These are phyloP conservation scores for Claviceps sp. DNA, from an alignment of 2,329 filamentous ascomycete species.

Conservation along the genomic window DNA sequence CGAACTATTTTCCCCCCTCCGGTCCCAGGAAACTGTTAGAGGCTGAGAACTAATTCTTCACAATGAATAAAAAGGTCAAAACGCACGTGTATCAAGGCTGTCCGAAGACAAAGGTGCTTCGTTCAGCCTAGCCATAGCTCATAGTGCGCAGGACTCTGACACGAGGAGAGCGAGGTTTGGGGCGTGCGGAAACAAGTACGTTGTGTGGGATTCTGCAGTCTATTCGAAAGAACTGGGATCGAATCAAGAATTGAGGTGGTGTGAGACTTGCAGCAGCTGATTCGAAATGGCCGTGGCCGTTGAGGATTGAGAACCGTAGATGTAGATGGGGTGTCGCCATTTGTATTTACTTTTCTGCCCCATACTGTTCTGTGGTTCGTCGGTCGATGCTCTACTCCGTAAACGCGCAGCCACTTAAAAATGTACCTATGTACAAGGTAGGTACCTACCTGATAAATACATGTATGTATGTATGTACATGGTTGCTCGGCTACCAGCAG, in stretches of 20 bases:
- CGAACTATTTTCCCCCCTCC: constrained; percentile 44
- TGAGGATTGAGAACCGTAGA: not conserved
- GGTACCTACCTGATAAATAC: too few relatives aligned
- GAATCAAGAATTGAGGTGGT: not conserved
- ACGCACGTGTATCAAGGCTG: constrained; percentile 58
- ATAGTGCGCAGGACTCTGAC: constrained; percentile 15
- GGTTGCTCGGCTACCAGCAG: constrained; percentile 17
- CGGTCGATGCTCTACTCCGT: too few relatives aligned
- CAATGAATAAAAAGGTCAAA: not conserved
- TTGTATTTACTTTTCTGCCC: constrained; percentile 20
- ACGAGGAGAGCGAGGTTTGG: not conserved
- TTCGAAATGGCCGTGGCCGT: constrained; percentile 4
- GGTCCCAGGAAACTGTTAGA: not conserved
- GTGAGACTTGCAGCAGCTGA: not conserved
- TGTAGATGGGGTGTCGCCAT: constrained; percentile 15
- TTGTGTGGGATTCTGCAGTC: not conserved
- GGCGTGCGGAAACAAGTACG: not conserved
- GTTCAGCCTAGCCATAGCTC: constrained; percentile 68
- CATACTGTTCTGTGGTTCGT: not conserved
- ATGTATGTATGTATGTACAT: too few relatives aligned
- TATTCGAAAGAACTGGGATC: not conserved
- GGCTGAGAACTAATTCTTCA: not conserved
- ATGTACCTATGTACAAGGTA: constrained; percentile 10
- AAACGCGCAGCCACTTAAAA: constrained; percentile 10
- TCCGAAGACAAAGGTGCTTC: constrained; percentile 57